Base-by-base conservation (phyloP, 805 yeast species). In the Zygoascus flipseniorum region DNA sequence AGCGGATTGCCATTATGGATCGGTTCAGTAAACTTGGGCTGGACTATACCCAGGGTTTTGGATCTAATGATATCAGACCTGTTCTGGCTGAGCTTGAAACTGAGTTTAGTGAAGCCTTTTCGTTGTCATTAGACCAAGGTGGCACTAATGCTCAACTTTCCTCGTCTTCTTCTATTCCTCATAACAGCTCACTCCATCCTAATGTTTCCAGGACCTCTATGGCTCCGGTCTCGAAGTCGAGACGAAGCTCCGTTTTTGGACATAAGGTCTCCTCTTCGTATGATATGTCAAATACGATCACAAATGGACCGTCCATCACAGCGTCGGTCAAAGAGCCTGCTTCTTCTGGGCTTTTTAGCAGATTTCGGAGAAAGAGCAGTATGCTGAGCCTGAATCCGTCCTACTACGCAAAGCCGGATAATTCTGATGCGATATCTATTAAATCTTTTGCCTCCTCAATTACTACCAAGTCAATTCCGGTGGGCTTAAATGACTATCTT, bases 21-120 rank as follows among this genome's bases (percentile, higher is more conserved):
- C 50, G 48, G 18, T 46, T 55, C n/a, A 39, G 52, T n/a, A 42
- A 47, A 19, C 32, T 55, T 14, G 56, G 56, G 3, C 42, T 43
- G 11, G 53, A 53, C 14, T 52, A 39, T 31, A 28, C 20, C n/a
- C 53, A 48, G 9, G 53, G 53, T 14, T 28, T 41, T 8, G 45
- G 31, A 39, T 13, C 47, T 2, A 32, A 23, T 10, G 39, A 52
- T 16, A 43, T 49, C 41, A 42, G 20, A 26, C 11, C 50, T 8
- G 39, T 52, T 3, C 32, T 55, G n/a, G 52, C 47, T 11, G 23
- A 35, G 13, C 47, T 55, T 16, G 58, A 55, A 28, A 16, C 41
- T 13, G 14, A 28, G 20, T 55, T 55, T 39, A 53, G 51, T 37
- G 31, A 50, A 2, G 52, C 54, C 19, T 55, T 55, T 23, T 35